phyloP scores from a whole-genome alignment of 805 yeast species.

The Cyberlindnera japonica region DNA sequence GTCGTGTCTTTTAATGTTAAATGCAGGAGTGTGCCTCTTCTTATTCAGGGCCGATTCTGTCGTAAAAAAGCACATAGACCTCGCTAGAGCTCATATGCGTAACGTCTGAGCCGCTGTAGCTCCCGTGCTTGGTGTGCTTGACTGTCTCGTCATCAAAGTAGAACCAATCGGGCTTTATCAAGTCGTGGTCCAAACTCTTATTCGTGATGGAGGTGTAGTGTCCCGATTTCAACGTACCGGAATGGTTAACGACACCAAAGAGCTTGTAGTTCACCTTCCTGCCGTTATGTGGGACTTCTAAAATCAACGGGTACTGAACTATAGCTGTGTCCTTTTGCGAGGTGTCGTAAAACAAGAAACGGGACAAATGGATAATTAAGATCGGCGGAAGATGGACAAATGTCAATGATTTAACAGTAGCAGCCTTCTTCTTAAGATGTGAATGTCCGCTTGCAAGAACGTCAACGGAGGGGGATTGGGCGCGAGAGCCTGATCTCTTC shows the following conservation, averaged over 20 bases:
- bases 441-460: conserved; percentile 5
- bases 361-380: conserved; percentile 77
- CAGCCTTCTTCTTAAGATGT: conserved; percentile 18
- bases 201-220: conserved; percentile 71
- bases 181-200: conserved; percentile 37
- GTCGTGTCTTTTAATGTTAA: too few relatives aligned
- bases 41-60: conserved; percentile 27
- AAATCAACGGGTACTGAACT: conserved; percentile 52
- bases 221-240: conserved; percentile 67
- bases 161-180: conserved; percentile 55
- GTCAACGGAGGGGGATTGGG: conserved; percentile 7
- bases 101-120: conserved; percentile 34
- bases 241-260: conserved; percentile 65
- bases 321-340: conserved; percentile 50
- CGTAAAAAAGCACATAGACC: conserved; percentile 70
- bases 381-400: conserved; percentile 79
- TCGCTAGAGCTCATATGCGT: conserved; percentile 47
- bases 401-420: conserved; percentile 64
- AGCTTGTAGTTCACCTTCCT: conserved; percentile 43
- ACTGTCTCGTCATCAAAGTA: conserved; percentile 70
- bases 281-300: conserved; percentile 44
- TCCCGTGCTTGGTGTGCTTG: conserved; percentile 46
- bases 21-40: too few relatives aligned
- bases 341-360: conserved; percentile 58
- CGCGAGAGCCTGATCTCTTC: conserved; percentile 26